Evolutionary conservation across 2,329 filamentous ascomycete species (phyloP).

Genomic region (Penicillium concentricum): DNA sequence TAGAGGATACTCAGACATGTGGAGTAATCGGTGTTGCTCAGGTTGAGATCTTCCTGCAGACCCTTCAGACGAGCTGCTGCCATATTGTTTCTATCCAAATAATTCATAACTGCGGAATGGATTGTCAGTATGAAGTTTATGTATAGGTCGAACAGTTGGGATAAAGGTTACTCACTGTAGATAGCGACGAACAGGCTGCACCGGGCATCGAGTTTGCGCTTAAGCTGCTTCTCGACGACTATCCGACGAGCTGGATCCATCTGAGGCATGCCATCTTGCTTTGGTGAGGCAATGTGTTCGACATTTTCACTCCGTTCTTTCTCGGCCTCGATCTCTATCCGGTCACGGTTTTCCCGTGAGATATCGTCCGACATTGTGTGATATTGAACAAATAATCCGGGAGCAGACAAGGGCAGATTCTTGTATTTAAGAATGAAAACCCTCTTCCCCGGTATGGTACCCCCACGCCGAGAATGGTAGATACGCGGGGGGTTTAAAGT

Average conservation of each 20-base stretch:
- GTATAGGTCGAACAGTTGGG: too few relatives aligned
- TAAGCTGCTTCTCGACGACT: conserved; percentile 27
- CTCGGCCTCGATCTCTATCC: conserved; percentile 17
- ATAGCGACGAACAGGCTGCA: conserved; percentile 28
- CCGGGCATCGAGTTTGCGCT: conserved; percentile 28
- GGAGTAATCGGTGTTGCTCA: conserved; percentile 39
- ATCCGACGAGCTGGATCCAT: conserved; percentile 24
- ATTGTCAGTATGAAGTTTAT: too few relatives aligned
- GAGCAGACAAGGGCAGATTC: neutral
- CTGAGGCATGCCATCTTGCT: conserved; percentile 7
- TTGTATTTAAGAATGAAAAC: neutral
- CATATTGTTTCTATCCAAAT: conserved; percentile 44
- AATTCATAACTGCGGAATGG: conserved; percentile 28
- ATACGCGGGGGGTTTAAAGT: conserved; percentile 4
- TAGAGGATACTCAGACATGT: conserved; percentile 47
- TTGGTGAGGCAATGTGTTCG: conserved; percentile 17
- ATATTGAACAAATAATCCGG: neutral
- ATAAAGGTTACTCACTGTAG: conserved; percentile 8
- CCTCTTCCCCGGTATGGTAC: conserved; percentile 9
- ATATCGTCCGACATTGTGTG: conserved; percentile 24
- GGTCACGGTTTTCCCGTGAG: conserved; percentile 14
- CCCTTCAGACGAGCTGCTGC: conserved; percentile 42
- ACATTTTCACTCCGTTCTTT: conserved; percentile 20
- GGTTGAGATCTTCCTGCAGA: conserved; percentile 38
- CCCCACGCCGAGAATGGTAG: conserved; percentile 3